A percentile compares a stretch with the other conserved stretches of the same genome.
phyloP scores from a whole-genome alignment of 176 grass and related monocot species.

The Eragrostis nindensis region DNA sequence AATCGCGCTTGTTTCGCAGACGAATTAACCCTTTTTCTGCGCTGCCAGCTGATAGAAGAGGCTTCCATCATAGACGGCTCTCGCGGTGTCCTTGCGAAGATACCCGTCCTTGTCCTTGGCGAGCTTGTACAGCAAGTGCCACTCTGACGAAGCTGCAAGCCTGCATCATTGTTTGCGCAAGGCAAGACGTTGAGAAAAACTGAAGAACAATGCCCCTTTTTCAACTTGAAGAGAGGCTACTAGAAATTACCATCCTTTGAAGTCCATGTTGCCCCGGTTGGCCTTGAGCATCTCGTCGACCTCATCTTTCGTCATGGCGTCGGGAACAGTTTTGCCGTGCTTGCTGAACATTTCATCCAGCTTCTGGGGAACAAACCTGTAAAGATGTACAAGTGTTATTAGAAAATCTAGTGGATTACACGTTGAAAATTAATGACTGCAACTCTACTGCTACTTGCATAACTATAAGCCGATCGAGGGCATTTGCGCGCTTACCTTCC shows the following conservation, averaged over 20 bases:
- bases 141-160: conserved; percentile 56
- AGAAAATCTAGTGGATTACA: neutral
- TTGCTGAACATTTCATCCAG: conserved; percentile 74
- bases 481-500: conserved; percentile 48
- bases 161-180: conserved; percentile 22
- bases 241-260: conserved; percentile 49
- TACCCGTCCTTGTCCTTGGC: conserved; percentile 70
- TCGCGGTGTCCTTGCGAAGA: conserved; percentile 52
- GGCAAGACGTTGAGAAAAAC: neutral
- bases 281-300: conserved; percentile 54
- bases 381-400: neutral
- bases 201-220: no score
- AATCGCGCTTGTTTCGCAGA: neutral
- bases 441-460: no score
- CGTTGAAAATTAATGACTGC: no score
- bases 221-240: neutral
- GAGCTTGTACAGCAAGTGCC: conserved; percentile 48
- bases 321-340: conserved; percentile 44
- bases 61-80: conserved; percentile 63
- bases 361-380: conserved; percentile 65
- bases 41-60: conserved; percentile 56
- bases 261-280: conserved; percentile 50
- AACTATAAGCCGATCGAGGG: no score
- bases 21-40: neutral
- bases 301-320: conserved; percentile 54